Base-by-base conservation (phyloP, 192 early-diverging fungal genomes). In the Coemansia sp. region DNA sequence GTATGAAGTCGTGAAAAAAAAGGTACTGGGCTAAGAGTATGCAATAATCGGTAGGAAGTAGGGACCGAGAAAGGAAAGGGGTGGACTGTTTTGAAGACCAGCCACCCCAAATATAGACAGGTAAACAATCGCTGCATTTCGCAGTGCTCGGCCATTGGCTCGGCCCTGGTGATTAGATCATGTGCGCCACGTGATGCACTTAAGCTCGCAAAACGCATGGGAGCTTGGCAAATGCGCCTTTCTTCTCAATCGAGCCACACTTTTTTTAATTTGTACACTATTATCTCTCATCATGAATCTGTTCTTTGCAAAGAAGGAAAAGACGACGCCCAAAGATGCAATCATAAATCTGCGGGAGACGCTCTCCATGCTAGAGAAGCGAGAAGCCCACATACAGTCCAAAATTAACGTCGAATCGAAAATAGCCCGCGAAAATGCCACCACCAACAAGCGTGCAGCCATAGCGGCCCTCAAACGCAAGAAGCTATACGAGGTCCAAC, bases 401-500 rank as follows among this genome's bases (percentile, higher is more conserved):
- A 93, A 95, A 72, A 91, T 94, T 34, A 93, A 97, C 65, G 86
- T 83, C 47, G 93, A 97, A 77, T 81, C 92, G 45, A 90, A 89
- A 74, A 85, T 86, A 25, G 97, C 97, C 1, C 94, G 91, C 62
- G 73, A 83, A 13, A 97, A 97, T 73, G 95, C 92, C 1, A 88
- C 92, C n/a, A 91, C 89, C 74, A 99, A 99, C 85, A 93, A 91
- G 72, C 81, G 89, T 62, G 75, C 65, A 12, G 97, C 97, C 7
- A 66, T 99, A 43, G 88, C 91, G 76, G 95, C 97, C n/a, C 85
- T 99, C 28, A 99, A 99, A 83, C 87, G 90, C 68, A 98, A 97
- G 75, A 93, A 91, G 77, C 82, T 86, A 45, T 92, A 88, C 61
- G 92, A 97, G 68, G 80, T 67, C 38, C 90, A 95, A 60, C 87